A percentile compares a stretch with the other conserved stretches of the same genome.
Evolutionary conservation across 495 filamentous ascomycete species (phyloP).

Genomic region (Neurospora intermedia): DNA sequence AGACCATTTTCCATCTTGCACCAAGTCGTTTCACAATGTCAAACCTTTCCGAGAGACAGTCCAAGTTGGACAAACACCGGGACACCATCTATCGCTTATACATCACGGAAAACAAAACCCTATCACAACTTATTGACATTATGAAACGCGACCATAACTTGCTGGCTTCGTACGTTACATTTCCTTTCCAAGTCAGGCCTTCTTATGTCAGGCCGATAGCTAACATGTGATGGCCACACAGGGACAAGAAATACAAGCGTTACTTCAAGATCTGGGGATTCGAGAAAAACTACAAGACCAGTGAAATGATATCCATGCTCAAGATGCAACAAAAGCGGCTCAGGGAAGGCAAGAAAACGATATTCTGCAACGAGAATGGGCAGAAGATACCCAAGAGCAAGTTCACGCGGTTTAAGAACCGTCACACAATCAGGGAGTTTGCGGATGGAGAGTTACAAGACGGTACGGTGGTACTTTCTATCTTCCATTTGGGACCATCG

Average conservation of each 20-base stretch:
- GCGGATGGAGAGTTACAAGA: neutral
- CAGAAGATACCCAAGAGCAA: constrained; percentile 5
- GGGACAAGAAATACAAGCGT: constrained; percentile 20
- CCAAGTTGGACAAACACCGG: constrained; percentile 12
- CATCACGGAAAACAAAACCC: constrained; percentile 4
- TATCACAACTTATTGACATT: constrained; percentile 13
- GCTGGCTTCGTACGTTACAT: constrained; percentile 9
- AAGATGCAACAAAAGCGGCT: constrained; percentile 10
- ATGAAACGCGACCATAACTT: constrained; percentile 15
- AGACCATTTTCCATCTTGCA: neutral
- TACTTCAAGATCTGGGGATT: constrained; percentile 16
- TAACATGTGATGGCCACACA: constrained; percentile 1
- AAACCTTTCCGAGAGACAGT: neutral
- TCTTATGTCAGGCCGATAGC: neutral
- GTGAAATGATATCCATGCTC: constrained; percentile 17
- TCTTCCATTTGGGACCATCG: neutral
- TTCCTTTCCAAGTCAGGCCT: neutral
- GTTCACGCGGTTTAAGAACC: constrained; percentile 11
- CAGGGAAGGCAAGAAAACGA: constrained; percentile 6
- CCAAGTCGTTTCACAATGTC: neutral
- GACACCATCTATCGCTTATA: constrained; percentile 14
- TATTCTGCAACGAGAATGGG: constrained; percentile 7
- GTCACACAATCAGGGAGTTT: constrained; percentile 3
- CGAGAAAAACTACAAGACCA: constrained; percentile 16
- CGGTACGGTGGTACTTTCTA: neutral